Evolutionary conservation across 768 basidiomycete species (phyloP).

Genomic region (Amanita pallidorosea): DNA sequence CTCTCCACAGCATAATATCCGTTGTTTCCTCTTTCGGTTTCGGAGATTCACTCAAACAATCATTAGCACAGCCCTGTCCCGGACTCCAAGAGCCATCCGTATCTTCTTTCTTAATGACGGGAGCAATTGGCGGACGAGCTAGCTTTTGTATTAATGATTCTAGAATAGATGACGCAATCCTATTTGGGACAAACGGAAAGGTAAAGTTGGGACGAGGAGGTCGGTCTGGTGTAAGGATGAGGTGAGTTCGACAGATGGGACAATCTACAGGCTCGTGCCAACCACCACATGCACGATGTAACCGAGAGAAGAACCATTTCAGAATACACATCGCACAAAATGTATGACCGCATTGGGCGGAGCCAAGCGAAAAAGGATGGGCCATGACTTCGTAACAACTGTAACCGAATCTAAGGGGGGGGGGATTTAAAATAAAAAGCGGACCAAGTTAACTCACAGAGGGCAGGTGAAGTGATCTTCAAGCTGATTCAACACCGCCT

Average conservation of each 20-base stretch:
- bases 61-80: conserved; percentile 18
- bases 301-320: conserved; percentile 58
- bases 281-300: conserved; percentile 49
- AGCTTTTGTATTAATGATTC: conserved; percentile 43
- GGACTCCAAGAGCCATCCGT: conserved; percentile 25
- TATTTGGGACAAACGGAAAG: conserved; percentile 57
- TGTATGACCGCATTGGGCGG: conserved; percentile 52
- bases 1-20: conserved; percentile 31
- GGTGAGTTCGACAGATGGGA: conserved; percentile 49
- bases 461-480: conserved; percentile 60
- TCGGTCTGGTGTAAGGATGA: conserved; percentile 41
- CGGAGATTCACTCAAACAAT: conserved; percentile 21
- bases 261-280: conserved; percentile 65
- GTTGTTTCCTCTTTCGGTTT: conserved; percentile 25
- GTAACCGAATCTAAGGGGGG: conserved; percentile 2
- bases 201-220: conserved; percentile 37
- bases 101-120: conserved; percentile 31
- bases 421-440: background rate
- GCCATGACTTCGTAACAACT: conserved; percentile 64
- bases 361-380: conserved; percentile 44
- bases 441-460: conserved; percentile 38
- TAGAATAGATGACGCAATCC: conserved; percentile 40
- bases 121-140: conserved; percentile 20
- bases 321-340: conserved; percentile 60
- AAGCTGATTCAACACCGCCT: conserved; percentile 35